A percentile compares a stretch with the other conserved stretches of the same genome.
Conservation (phyloP, 345 rosid species). For the Syzygium aromaticum region DNA sequence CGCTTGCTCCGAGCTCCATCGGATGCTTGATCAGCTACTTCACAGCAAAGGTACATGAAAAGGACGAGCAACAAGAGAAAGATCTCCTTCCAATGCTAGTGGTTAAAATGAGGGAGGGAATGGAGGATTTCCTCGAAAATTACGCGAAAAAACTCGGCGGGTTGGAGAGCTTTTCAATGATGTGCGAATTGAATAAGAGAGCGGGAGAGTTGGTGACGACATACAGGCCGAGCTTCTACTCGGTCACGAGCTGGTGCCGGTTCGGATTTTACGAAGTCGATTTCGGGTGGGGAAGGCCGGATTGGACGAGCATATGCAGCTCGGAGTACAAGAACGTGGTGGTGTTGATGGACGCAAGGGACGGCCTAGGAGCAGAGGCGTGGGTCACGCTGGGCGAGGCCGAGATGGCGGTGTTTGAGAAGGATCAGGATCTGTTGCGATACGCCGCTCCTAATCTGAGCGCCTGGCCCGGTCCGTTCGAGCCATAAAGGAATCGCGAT, state of each 20-base stretch:
- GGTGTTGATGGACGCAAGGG: conserved; percentile 5
- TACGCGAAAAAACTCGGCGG: neutral
- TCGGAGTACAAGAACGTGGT: neutral
- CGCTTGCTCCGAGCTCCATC: neutral
- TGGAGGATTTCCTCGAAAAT: neutral
- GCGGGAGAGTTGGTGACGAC: neutral
- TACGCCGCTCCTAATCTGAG: neutral
- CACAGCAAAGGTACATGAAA: neutral
- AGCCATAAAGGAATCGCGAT: neutral
- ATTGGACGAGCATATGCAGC: neutral
- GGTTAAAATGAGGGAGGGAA: neutral
- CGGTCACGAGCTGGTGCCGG: conserved; percentile 7
- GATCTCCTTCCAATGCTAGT: neutral
- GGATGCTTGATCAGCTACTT: neutral
- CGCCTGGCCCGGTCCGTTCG: neutral
- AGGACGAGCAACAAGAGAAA: neutral
- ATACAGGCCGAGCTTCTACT: neutral
- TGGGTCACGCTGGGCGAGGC: conserved; percentile 6
- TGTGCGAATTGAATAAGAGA: neutral
- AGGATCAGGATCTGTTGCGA: neutral
- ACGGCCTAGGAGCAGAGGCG: conserved; percentile 8
- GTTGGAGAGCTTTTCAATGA: neutral
- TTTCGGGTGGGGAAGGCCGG: conserved; percentile 23
- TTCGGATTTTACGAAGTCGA: conserved; percentile 7
- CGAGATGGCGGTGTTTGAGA: conserved; percentile 2